Percentiles rank a stretch among this genome's conserved stretches.
These are phyloP conservation scores for Dryas alaskensis DNA, from an alignment of 306 rosid species.

Conservation along the genomic window DNA sequence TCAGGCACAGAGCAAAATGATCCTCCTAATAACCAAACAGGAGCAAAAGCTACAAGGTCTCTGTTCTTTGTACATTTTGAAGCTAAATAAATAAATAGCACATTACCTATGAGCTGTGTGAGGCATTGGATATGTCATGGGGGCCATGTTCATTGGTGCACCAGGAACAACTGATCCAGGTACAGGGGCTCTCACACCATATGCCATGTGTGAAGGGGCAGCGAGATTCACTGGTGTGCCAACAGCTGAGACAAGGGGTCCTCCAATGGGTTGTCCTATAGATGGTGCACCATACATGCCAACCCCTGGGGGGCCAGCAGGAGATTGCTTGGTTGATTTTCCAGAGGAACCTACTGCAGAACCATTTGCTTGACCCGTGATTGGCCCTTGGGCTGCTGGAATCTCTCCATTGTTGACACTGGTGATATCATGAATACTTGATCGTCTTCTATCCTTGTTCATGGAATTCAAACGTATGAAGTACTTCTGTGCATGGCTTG, in stretches of 20 bases:
- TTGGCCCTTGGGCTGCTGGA: slow-evolving; percentile 69
- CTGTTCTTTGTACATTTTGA: slow-evolving; percentile 53
- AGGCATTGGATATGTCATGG: slow-evolving; percentile 72
- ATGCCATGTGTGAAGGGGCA: slow-evolving; percentile 64
- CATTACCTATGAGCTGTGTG: slow-evolving; percentile 73
- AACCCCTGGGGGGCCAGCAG: slow-evolving; percentile 52
- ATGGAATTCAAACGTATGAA: slow-evolving; percentile 93
- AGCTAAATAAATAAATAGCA: slow-evolving; percentile 27
- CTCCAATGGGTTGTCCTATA: slow-evolving; percentile 90
- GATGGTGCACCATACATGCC: slow-evolving; percentile 72
- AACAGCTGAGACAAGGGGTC: slow-evolving; percentile 80
- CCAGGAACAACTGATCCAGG: slow-evolving; percentile 69
- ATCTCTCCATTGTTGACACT: slow-evolving; percentile 75
- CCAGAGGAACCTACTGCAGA: slow-evolving; percentile 44
- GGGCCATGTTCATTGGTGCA: slow-evolving; percentile 71
- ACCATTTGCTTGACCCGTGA: slow-evolving; percentile 80
- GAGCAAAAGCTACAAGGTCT: slow-evolving; percentile 40
- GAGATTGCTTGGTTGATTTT: slow-evolving; percentile 51
- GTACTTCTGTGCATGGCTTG: slow-evolving; percentile 95
- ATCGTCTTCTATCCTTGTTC: slow-evolving; percentile 95
- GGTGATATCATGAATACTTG: slow-evolving; percentile 94
- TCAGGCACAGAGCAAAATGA: slow-evolving; percentile 16
- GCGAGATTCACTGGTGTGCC: slow-evolving; percentile 86
- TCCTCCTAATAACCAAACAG: slow-evolving; percentile 28
- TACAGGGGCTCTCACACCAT: slow-evolving; percentile 67